Evolutionary conservation across 106 monocot species (phyloP), one percentile per base, ranked within the genome.

Genomic region (Platanthera guangdongensis): DNA sequence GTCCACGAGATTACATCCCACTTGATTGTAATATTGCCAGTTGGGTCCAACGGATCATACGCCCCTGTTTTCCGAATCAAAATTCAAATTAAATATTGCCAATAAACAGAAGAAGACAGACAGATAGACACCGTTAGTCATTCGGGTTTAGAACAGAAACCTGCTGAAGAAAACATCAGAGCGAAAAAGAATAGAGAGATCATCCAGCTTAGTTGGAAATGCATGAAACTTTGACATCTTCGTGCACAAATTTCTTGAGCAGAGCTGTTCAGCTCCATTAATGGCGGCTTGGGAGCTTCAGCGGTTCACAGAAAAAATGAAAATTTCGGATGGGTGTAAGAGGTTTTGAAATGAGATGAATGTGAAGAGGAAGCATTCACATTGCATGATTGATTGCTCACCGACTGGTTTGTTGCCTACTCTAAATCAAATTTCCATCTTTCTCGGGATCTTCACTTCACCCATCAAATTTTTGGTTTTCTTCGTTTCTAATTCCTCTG

Each of bases 1-100:
- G 88, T 92, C 92, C 92, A 92, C 51, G 92, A 92, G 51, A 92
- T 80, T 39, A 92, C 78, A 76, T 92, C 92, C 92, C 92, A 92
- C 84, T 89, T 92, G 28, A 92, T 81, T 8, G 91, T 92, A 21
- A 92, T 92, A 76, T 92, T 89, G 16, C 88, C 92, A 3, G 71
- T 88, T n/a, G 92, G 92, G 14, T 92, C 88, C 76, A 92, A 57
- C n/a, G 86, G 92, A 81, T 92, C 92, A 77, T 92, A 92, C 18
- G 88, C 92, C 69, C 73, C 92, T 68, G 22, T 39, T n/a, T 50
- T 15, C 22, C 16, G 77, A 64, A 70, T 21, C 47, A 50, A 73
- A 76, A 74, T 15, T 21, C 19, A 59, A 28, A 39, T 47, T 11
- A 62, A 51, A 75, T 9, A 83, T 64, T 25, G 47, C 6, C 18